Evolutionary conservation across 768 basidiomycete species (phyloP).

Genomic region (Amyloporia xantha): DNA sequence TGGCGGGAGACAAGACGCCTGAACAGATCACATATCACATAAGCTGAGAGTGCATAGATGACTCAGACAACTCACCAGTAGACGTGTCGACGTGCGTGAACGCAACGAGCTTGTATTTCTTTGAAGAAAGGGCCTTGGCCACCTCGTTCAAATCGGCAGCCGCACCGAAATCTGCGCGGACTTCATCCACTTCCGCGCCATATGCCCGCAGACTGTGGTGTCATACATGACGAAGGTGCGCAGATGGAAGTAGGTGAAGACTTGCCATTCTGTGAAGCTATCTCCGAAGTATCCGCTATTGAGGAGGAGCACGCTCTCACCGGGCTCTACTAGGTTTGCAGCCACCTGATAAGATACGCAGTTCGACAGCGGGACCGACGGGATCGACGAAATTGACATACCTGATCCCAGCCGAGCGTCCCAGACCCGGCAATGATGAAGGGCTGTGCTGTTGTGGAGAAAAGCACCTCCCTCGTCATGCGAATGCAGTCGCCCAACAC

Average conservation of each 20-base stretch:
- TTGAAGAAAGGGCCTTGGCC: slow-evolving; percentile 62
- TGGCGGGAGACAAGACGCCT: slow-evolving; percentile 83
- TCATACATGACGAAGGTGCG: not conserved
- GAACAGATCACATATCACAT: slow-evolving; percentile 10
- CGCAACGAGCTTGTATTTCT: slow-evolving; percentile 84
- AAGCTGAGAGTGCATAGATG: not conserved
- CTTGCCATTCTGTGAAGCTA: slow-evolving; percentile 80
- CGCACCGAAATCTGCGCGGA: slow-evolving; percentile 80
- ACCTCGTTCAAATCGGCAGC: slow-evolving; percentile 55
- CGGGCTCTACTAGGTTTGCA: slow-evolving; percentile 81
- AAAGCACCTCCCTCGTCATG: slow-evolving; percentile 75
- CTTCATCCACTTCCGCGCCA: slow-evolving; percentile 79
- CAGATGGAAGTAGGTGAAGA: slow-evolving; percentile 7
- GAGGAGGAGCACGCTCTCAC: slow-evolving; percentile 75
- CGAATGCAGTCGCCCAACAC: slow-evolving; percentile 86
- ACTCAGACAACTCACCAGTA: slow-evolving; percentile 38
- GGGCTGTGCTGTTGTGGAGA: slow-evolving; percentile 74
- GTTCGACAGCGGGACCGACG: not conserved
- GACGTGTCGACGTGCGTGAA: slow-evolving; percentile 96
- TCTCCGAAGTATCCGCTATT: slow-evolving; percentile 95
- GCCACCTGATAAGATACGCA: slow-evolving; percentile 46
- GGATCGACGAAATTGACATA: slow-evolving; percentile 21
- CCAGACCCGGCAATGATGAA: slow-evolving; percentile 94
- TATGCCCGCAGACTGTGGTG: slow-evolving; percentile 76
- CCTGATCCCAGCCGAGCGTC: slow-evolving; percentile 96